phyloP scores from a whole-genome alignment of 2,329 filamentous ascomycete species.

The Volutella citrinella region DNA sequence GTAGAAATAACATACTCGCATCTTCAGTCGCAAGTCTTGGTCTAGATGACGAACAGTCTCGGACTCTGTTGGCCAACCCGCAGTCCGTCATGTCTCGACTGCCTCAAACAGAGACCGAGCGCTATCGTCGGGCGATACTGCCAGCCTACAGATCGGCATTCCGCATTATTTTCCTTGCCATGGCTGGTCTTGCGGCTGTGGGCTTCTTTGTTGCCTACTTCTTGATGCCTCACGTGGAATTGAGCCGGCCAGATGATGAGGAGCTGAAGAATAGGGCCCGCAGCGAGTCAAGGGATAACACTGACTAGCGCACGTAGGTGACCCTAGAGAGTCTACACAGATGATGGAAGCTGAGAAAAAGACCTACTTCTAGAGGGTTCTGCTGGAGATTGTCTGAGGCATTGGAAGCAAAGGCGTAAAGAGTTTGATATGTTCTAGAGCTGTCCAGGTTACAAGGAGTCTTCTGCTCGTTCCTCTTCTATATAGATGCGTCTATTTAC shows the following conservation, averaged over 20 bases:
- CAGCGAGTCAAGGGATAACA: too few species aligned
- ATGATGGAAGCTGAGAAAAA: too few species aligned
- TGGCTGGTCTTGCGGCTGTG: conserved; percentile 32
- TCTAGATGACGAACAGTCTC: conserved; percentile 17
- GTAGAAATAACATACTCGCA: conserved; percentile 36
- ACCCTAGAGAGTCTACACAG: too few species aligned
- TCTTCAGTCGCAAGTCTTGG: conserved; percentile 25
- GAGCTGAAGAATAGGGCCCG: conserved; percentile 35
- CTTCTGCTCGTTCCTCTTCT: background rate
- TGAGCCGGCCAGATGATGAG: conserved; percentile 34
- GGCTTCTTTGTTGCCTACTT: conserved; percentile 36
- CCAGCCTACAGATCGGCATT: conserved; percentile 37
- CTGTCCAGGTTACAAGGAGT: too few species aligned
- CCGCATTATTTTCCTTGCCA: conserved; percentile 36
- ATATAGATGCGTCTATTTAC: background rate
- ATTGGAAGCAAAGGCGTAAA: too few species aligned
- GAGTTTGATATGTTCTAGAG: too few species aligned
- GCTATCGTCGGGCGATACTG: conserved; percentile 28
- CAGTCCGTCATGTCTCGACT: conserved; percentile 29
- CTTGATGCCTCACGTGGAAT: conserved; percentile 38
- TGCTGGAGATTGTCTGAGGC: too few species aligned
- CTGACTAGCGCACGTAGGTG: too few species aligned
- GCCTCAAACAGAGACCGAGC: conserved; percentile 25
- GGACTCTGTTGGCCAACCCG: conserved; percentile 31
- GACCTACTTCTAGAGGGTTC: too few species aligned